Evolutionary conservation across 2,329 filamentous ascomycete genomes (phyloP).

Genomic region (Coniochaeta sp.): DNA sequence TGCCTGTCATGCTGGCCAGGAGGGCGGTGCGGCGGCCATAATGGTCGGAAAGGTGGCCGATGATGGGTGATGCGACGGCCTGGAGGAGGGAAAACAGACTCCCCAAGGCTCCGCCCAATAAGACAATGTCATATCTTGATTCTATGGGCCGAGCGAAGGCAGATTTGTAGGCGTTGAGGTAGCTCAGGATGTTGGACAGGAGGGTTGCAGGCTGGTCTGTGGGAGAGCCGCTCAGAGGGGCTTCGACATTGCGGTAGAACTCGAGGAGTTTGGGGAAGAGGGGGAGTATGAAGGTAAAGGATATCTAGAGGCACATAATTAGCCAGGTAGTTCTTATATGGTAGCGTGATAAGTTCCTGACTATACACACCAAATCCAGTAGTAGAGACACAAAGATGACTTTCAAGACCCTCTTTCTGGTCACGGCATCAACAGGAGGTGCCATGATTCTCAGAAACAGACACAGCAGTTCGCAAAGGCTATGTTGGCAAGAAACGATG

Average conservation of each 20-base stretch:
- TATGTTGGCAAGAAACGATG: neutral
- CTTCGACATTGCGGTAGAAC: conserved; percentile 87
- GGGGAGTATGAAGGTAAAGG: conserved; percentile 96
- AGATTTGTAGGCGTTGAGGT: conserved; percentile 91
- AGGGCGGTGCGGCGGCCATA: conserved; percentile 83
- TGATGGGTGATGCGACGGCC: conserved; percentile 84
- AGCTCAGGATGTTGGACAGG: conserved; percentile 70
- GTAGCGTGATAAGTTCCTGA: neutral
- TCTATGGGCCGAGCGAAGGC: conserved; percentile 89
- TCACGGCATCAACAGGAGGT: conserved; percentile 36
- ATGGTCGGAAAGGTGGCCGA: conserved; percentile 79
- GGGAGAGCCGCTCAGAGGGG: conserved; percentile 33
- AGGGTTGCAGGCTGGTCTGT: conserved; percentile 49
- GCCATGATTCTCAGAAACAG: conserved; percentile 26
- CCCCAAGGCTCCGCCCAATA: conserved; percentile 87
- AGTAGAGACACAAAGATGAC: conserved; percentile 87
- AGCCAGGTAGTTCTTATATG: neutral
- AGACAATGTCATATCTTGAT: conserved; percentile 91
- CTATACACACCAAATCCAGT: conserved; percentile 67
- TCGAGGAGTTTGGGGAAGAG: conserved; percentile 92
- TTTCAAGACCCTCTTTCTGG: conserved; percentile 73
- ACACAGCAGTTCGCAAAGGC: neutral
- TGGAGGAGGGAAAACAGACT: conserved; percentile 89
- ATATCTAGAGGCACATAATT: conserved; percentile 55
- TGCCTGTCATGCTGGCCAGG: conserved; percentile 85